A percentile compares a stretch with the other conserved stretches of the same genome.
Conservation (phyloP, 805 yeast genomes). For the Barnettozyma siamensis region DNA sequence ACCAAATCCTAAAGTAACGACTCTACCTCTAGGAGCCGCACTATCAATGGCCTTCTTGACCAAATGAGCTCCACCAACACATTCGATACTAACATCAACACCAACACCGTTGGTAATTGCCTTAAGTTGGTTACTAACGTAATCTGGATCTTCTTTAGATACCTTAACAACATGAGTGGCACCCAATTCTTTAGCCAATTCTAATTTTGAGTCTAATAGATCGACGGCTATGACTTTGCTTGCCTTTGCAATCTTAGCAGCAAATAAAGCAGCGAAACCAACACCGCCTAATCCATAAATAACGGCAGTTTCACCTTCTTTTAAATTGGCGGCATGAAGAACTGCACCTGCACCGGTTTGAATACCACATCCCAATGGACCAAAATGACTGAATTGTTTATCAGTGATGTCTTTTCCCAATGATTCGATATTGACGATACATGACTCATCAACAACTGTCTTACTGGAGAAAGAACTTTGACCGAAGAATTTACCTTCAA, state of each 20-base stretch:
- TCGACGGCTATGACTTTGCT: constrained; percentile 59
- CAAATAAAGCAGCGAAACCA: constrained; percentile 74
- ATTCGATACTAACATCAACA: constrained; percentile 8
- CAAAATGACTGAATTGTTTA: neutral
- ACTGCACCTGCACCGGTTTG: constrained; percentile 12
- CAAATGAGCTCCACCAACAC: constrained; percentile 7
- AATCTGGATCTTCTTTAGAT: constrained; percentile 3
- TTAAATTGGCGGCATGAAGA: constrained; percentile 1
- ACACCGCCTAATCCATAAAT: constrained; percentile 44
- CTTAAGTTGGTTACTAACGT: constrained; percentile 6
- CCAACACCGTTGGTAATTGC: constrained; percentile 9
- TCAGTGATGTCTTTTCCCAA: constrained; percentile 1
- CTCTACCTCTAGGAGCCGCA: constrained; percentile 1
- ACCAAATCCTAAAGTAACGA: neutral
- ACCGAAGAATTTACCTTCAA: constrained; percentile 10
- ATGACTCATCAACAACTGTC: constrained; percentile 1
- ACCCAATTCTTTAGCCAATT: constrained; percentile 56
- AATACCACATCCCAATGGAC: constrained; percentile 11
- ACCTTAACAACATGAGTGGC: constrained; percentile 50
- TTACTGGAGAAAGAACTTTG: constrained; percentile 6
- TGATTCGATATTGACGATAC: constrained; percentile 3
- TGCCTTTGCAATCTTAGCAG: constrained; percentile 74
- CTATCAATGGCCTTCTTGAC: constrained; percentile 3
- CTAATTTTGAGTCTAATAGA: constrained; percentile 54
- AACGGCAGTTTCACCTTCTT: constrained; percentile 7